Conservation (phyloP, 1,139 yeast genomes). For the Geotrichum citri-aurantii region DNA sequence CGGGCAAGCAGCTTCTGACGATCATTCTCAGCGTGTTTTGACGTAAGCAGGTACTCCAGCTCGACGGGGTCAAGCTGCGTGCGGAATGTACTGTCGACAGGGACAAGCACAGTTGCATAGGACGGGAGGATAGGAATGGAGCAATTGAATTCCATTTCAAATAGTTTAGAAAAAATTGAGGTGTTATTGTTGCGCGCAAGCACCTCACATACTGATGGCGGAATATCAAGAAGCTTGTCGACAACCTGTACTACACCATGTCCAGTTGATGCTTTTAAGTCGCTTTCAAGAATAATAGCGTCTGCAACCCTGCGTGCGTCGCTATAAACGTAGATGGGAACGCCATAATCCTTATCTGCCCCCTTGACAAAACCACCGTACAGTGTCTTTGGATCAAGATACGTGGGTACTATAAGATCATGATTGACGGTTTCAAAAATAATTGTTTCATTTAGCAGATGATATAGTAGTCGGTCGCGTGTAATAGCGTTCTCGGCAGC, state of each 20-base stretch:
- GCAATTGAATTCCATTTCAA: slow-evolving; percentile 26
- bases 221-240: slow-evolving; percentile 45
- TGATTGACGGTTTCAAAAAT: slow-evolving; percentile 18
- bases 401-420: slow-evolving; percentile 16
- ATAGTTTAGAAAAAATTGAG: slow-evolving; percentile 26
- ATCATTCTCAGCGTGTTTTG: slow-evolving; percentile 38
- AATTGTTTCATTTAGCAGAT: slow-evolving; percentile 33
- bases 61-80: slow-evolving; percentile 42
- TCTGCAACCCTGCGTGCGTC: slow-evolving; percentile 41
- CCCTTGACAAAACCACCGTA: slow-evolving; percentile 18
- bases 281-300: slow-evolving; percentile 53
- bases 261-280: slow-evolving; percentile 61
- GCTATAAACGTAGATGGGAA: slow-evolving; percentile 9
- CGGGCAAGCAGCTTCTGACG: slow-evolving; percentile 36
- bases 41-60: slow-evolving; percentile 39
- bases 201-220: slow-evolving; percentile 43
- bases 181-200: slow-evolving; percentile 30
- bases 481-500: slow-evolving; percentile 23
- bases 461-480: slow-evolving; percentile 34
- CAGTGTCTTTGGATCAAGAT: slow-evolving; percentile 14
- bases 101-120: slow-evolving; percentile 41
- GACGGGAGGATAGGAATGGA: slow-evolving; percentile 18
- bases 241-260: slow-evolving; percentile 72
- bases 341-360: slow-evolving; percentile 1
- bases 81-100: slow-evolving; percentile 40